Evolutionary conservation across 2,329 filamentous ascomycete species (phyloP).

Genomic region (Thelonectria rubi): DNA sequence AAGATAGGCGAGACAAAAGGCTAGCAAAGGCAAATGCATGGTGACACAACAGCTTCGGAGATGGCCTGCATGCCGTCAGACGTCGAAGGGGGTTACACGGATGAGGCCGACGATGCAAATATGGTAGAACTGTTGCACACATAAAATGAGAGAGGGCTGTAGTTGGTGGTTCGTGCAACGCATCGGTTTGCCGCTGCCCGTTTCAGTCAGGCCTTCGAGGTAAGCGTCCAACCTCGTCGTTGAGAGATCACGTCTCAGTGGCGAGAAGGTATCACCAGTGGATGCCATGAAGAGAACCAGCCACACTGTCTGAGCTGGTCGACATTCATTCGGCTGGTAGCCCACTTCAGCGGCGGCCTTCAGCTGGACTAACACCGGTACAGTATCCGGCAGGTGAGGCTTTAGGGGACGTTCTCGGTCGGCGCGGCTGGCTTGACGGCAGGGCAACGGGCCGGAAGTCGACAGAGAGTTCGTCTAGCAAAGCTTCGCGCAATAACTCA

Average conservation of each 20-base stretch:
- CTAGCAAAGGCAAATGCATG: background rate
- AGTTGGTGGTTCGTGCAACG: constrained; percentile 8
- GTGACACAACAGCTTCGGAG: background rate
- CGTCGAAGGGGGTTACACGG: background rate
- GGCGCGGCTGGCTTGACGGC: background rate
- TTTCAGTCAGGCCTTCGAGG: constrained; percentile 3
- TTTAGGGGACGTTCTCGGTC: background rate
- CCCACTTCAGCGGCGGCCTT: constrained; percentile 9
- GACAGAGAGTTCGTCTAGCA: background rate
- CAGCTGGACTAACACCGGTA: constrained; percentile 1
- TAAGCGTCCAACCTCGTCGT: background rate
- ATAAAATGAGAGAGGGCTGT: constrained; percentile 1
- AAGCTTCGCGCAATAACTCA: background rate
- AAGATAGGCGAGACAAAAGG: constrained; percentile 8
- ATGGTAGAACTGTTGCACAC: constrained; percentile 7
- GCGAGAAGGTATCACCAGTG: background rate
- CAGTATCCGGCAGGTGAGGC: constrained; percentile 7
- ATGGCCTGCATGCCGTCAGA: constrained; percentile 5
- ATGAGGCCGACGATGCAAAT: background rate
- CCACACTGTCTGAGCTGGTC: constrained; percentile 18
- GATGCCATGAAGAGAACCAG: constrained; percentile 14
- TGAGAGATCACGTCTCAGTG: constrained; percentile 1
- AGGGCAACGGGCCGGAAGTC: background rate
- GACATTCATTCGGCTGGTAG: background rate
- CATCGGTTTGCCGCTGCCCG: constrained; percentile 6